Percentiles rank a stretch among this genome's conserved stretches.
Evolutionary conservation across 106 monocot species (phyloP).

Genomic region (Acorus calamus): DNA sequence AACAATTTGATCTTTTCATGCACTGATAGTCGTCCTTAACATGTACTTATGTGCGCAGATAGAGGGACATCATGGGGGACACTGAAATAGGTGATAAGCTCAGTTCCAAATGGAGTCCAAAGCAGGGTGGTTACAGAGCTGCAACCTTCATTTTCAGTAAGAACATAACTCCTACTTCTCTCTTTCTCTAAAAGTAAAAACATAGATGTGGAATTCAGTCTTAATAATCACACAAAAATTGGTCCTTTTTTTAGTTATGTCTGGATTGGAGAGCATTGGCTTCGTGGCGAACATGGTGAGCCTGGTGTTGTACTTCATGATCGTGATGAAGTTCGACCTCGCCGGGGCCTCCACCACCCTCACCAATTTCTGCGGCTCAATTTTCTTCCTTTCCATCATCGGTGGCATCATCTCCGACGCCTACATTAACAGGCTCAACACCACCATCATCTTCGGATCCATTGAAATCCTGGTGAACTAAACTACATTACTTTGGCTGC

Average conservation of each 20-base stretch:
- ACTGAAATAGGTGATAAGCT: neutral
- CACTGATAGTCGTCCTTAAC: too few relatives aligned
- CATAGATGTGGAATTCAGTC: too few relatives aligned
- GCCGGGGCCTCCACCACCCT: neutral
- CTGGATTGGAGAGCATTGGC: neutral
- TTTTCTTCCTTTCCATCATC: neutral
- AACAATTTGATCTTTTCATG: too few relatives aligned
- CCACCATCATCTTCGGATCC: neutral
- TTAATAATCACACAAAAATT: too few relatives aligned
- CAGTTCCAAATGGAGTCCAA: neutral
- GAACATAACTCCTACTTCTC: neutral
- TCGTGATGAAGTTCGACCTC: neutral
- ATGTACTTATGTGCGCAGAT: too few relatives aligned
- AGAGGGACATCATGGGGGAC: neutral
- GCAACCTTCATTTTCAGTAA: slow-evolving; percentile 1
- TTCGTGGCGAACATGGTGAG: slow-evolving; percentile 2
- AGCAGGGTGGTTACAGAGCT: slow-evolving; percentile 1
- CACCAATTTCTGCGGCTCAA: slow-evolving; percentile 3
- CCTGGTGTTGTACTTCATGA: slow-evolving; percentile 1
- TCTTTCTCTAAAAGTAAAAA: too few relatives aligned
- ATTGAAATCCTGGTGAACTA: neutral
- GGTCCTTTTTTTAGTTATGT: neutral
- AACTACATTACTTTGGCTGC: too few relatives aligned
- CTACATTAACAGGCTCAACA: slow-evolving; percentile 2
- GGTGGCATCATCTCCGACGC: slow-evolving; percentile 3